Evolutionary conservation across 148 eudicot genomes (phyloP), one percentile per base, ranked within the genome.

Genomic region (Tetragonia tetragonoides): DNA sequence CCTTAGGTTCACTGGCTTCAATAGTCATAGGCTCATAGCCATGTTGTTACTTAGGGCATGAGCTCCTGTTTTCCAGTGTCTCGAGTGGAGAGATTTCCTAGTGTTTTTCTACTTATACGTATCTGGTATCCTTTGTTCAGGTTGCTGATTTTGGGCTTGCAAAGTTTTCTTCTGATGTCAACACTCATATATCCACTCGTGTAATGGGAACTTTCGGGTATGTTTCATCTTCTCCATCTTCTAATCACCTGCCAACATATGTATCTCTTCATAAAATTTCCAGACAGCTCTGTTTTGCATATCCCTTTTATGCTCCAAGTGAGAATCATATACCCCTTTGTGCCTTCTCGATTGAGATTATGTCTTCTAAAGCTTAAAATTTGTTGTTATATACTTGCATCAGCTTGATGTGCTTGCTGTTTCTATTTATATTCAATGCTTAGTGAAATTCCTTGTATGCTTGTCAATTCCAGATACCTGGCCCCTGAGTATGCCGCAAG

Each of bases 181-280:
- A 91, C 76, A 96, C 99, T 78, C 99, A 96, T 78, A 83, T 96
- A 75, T 96, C 99, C 61, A 96, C 99, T 14, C 86, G 98, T 60
- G 99, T 96, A 77, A 96, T 96, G 99, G 99, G 98, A 75, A 96
- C 99, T 66, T 96, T 96, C 64, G 99, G 99, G 99, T 96, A 87
- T 53, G 93, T 78, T 34, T 73, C 42, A 23, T 78, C 49, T 60
- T 56, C 54, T 38, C 17, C 38, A 51, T 70, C 49, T 49, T 73
- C 37, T 38, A 2, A 6, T 70, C 80, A 24, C 14, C 59, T 47
- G 28, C 38, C 74, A 8, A 24, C 21, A 47, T 10, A 10, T 65
- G 38, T 60, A 1, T 20, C 10, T n/a, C 68, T 23, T 14, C 11
- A 49, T 10, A 10, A 49, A 3, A 49, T 5, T 46, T 46, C 49